Evolutionary conservation across 2,329 filamentous ascomycete genomes (phyloP).

Genomic region (Colletotrichum lentis): DNA sequence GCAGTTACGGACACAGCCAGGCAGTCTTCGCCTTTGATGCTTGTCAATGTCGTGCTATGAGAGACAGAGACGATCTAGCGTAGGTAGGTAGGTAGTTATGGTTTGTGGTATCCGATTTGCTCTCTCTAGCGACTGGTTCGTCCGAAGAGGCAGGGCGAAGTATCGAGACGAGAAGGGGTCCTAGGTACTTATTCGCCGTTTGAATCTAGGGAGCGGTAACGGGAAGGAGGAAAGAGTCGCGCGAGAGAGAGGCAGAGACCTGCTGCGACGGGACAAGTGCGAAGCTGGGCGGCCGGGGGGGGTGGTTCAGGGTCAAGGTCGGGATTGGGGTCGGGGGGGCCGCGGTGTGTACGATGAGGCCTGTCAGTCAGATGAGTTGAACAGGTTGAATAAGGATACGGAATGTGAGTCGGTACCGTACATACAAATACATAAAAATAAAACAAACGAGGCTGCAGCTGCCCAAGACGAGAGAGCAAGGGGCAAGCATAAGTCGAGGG

Average conservation of each 20-base stretch:
- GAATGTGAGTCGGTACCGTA: no score
- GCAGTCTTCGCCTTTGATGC: not conserved
- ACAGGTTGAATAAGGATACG: no score
- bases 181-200: slow-evolving; percentile 5
- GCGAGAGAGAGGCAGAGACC: not conserved
- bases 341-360: not conserved
- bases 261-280: not conserved
- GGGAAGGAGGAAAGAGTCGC: not conserved
- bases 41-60: slow-evolving; percentile 17
- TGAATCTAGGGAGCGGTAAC: not conserved
- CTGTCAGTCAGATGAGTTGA: not conserved
- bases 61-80: not conserved
- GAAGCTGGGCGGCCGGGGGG: not conserved
- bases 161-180: not conserved
- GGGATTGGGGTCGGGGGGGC: no score
- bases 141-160: slow-evolving; percentile 1
- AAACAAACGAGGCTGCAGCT: not conserved
- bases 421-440: no score
- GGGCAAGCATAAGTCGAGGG: not conserved
- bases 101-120: not conserved
- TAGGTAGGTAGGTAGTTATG: no score
- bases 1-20: not conserved
- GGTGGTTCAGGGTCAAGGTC: not conserved
- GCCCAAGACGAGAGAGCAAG: not conserved
- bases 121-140: not conserved